These are phyloP conservation scores for Rubia tinctorum DNA, from an alignment of 305 asterid genomes.

Conservation along the genomic window DNA sequence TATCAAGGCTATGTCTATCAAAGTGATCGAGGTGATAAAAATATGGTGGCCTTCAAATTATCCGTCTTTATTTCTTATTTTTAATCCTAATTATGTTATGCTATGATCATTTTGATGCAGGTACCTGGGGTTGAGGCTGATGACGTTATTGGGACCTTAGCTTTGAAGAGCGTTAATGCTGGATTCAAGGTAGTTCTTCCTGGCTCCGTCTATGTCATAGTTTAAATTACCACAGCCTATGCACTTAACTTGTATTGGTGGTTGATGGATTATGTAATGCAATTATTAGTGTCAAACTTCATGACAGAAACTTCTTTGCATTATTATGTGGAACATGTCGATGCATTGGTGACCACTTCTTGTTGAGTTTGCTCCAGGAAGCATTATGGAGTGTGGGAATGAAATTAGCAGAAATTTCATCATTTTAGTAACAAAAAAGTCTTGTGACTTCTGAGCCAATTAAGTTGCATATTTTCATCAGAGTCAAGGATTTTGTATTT, in stretches of 20 bases:
- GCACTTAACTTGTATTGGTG: neutral
- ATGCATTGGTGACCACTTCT: neutral
- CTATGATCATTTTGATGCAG: conserved; percentile 39
- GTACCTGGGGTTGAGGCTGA: conserved; percentile 99
- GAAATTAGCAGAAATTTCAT: neutral
- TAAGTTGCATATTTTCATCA: neutral
- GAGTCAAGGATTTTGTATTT: neutral
- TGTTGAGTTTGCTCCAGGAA: neutral
- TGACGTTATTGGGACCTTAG: conserved; percentile 96
- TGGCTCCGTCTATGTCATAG: neutral
- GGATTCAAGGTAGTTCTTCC: conserved; percentile 72
- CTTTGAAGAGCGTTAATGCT: conserved; percentile 72
- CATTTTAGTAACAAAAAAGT: neutral
- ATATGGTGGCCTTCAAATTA: conserved; percentile 5
- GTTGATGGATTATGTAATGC: neutral
- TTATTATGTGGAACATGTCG: neutral
- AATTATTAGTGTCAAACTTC: neutral
- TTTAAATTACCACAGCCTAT: neutral
- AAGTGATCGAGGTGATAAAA: conserved; percentile 83
- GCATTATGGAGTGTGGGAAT: neutral
- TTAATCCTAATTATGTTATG: conserved; percentile 11
- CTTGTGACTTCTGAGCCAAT: neutral
- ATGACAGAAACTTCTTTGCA: neutral
- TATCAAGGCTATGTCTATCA: conserved; percentile 89
- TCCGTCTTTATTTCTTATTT: conserved; percentile 18